These are phyloP conservation scores for Luzula sylvatica DNA, from an alignment of 176 grass and related monocot species.

Conservation along the genomic window DNA sequence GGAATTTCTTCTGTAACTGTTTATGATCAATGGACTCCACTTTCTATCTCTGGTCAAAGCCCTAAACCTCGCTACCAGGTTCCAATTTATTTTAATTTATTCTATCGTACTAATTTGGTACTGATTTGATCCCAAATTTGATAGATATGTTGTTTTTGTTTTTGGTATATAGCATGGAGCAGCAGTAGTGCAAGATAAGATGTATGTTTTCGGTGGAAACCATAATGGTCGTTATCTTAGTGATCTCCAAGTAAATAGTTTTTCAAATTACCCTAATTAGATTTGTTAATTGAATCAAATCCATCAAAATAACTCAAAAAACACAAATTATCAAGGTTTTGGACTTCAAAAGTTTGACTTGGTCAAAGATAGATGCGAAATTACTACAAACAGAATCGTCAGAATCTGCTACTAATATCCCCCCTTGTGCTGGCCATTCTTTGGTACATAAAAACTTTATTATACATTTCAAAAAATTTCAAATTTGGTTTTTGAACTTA, in stretches of 20 bases:
- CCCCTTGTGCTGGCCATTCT: constrained; percentile 91
- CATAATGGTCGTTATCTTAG: constrained; percentile 97
- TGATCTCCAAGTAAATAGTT: constrained; percentile 71
- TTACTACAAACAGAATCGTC: constrained; percentile 50
- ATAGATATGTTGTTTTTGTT: constrained; percentile 27
- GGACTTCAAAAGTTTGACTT: constrained; percentile 82
- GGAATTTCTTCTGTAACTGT: constrained; percentile 61
- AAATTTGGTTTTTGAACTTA: neutral
- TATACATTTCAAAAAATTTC: constrained; percentile 6
- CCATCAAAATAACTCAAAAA: too few relatives aligned
- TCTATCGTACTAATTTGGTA: constrained; percentile 7
- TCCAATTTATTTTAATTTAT: neutral
- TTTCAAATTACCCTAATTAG: too few relatives aligned
- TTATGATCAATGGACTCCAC: constrained; percentile 73
- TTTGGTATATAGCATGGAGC: constrained; percentile 74
- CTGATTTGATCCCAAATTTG: constrained; percentile 21
- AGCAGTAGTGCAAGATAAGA: constrained; percentile 74
- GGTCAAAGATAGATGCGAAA: constrained; percentile 90
- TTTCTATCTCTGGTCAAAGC: constrained; percentile 46
- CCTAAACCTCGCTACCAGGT: constrained; percentile 93
- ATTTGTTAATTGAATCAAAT: too few relatives aligned
- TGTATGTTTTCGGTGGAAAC: constrained; percentile 97
- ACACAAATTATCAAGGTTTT: constrained; percentile 42
- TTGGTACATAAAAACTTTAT: constrained; percentile 45
- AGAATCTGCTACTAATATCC: constrained; percentile 29